Conservation (phyloP, 75 land plant genomes). For the Ceratopteris richardii region DNA sequence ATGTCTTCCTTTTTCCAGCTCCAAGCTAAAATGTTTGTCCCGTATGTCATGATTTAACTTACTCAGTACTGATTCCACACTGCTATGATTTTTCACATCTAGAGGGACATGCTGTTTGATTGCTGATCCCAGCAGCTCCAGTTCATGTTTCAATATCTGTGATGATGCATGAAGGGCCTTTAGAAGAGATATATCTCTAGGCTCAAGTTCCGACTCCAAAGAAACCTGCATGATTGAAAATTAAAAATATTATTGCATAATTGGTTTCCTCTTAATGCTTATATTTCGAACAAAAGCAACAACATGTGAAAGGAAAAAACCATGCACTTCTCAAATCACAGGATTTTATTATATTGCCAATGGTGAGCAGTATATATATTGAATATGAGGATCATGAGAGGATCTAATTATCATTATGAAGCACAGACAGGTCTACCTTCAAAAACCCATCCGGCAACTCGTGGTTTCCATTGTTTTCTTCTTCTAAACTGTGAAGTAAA, state of each 20-base stretch:
- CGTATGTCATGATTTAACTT: background rate
- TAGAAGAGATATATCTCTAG: constrained; percentile 15
- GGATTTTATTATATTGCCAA: too few species aligned
- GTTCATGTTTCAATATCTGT: constrained; percentile 44
- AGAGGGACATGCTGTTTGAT: constrained; percentile 18
- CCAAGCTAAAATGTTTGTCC: background rate
- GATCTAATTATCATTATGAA: too few species aligned
- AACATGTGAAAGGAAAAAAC: too few species aligned
- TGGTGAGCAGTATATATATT: too few species aligned
- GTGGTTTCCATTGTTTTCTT: too few species aligned
- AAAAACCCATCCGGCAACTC: background rate
- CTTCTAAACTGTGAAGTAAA: too few species aligned
- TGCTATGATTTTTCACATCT: constrained; percentile 22
- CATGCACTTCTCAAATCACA: too few species aligned
- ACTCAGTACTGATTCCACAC: background rate
- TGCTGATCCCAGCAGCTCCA: constrained; percentile 35
- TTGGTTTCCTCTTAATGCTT: too few species aligned
- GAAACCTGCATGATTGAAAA: constrained; percentile 4
- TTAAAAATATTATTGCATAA: too few species aligned
- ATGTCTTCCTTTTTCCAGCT: background rate
- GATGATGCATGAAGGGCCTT: constrained; percentile 46
- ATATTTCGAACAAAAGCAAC: too few species aligned
- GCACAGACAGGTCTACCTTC: background rate
- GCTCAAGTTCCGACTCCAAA: background rate
- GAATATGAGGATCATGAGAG: too few species aligned